phyloP scores from a whole-genome alignment of 345 rosid species.

The Citrus glauca region DNA sequence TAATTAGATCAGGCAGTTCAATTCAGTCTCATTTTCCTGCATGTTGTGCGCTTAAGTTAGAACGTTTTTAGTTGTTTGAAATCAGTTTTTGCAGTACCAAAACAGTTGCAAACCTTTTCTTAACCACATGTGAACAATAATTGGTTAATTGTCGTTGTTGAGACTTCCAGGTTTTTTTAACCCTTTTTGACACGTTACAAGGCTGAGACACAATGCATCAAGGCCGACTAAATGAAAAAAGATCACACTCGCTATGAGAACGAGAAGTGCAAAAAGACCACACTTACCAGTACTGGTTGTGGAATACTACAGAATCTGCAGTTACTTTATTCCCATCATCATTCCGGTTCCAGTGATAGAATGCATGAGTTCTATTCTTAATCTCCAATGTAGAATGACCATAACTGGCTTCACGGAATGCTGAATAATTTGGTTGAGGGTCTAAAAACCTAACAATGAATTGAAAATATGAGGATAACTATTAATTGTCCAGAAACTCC shows the following conservation, averaged over 20 bases:
- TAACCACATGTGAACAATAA: neutral
- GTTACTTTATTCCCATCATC: conserved; percentile 36
- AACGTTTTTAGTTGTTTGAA: neutral
- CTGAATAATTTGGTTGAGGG: conserved; percentile 60
- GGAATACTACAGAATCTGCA: conserved; percentile 34
- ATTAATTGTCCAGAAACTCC: neutral
- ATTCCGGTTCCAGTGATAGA: conserved; percentile 54
- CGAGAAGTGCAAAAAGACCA: neutral
- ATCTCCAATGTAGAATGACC: conserved; percentile 59
- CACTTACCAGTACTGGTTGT: conserved; percentile 37
- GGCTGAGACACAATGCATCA: neutral
- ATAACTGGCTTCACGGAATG: conserved; percentile 56
- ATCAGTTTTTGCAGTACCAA: neutral
- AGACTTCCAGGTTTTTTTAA: neutral
- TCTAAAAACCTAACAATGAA: conserved; percentile 27
- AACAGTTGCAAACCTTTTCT: neutral
- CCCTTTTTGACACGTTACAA: neutral
- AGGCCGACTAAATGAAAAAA: neutral
- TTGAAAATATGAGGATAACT: neutral
- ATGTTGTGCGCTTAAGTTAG: neutral
- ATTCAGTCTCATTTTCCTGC: neutral
- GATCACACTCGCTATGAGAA: neutral
- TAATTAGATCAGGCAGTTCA: neutral
- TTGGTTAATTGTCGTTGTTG: neutral
- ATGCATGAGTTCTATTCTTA: conserved; percentile 47